phyloP scores from a whole-genome alignment of 192 early-diverging fungal genomes.

The Coemansia interrupta region DNA sequence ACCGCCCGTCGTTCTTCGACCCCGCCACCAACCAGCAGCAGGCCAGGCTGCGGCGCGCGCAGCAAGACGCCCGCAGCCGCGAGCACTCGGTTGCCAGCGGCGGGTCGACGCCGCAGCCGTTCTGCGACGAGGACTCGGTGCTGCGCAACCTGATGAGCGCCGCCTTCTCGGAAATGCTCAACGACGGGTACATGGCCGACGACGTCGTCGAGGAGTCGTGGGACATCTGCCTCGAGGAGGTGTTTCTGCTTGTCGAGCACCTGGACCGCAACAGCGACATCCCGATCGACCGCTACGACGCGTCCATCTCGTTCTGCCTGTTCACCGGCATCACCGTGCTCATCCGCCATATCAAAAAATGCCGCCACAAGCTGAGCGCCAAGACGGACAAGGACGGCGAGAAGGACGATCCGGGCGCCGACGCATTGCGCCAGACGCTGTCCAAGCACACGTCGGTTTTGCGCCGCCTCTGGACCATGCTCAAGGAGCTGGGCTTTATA shows the following conservation, averaged over 20 bases:
- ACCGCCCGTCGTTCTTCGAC: conserved; percentile 45
- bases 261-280: conserved; percentile 44
- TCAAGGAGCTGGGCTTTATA: conserved; percentile 40
- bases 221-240: conserved; percentile 31
- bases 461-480: conserved; percentile 40
- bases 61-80: background rate
- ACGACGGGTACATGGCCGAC: conserved; percentile 42
- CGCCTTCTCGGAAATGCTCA: conserved; percentile 34
- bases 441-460: conserved; percentile 11
- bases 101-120: background rate
- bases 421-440: conserved; percentile 12
- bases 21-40: background rate
- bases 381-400: background rate
- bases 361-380: conserved; percentile 13
- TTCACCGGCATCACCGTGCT: conserved; percentile 42
- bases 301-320: conserved; percentile 36
- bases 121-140: conserved; percentile 26
- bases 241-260: conserved; percentile 27
- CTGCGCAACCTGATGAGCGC: conserved; percentile 36
- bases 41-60: background rate
- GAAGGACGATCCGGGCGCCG: background rate
- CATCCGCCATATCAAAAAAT: conserved; percentile 36
- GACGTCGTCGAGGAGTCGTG: conserved; percentile 46
- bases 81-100: conserved; percentile 2
- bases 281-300: conserved; percentile 45